Evolutionary conservation across 2,329 filamentous ascomycete species (phyloP).

Genomic region (Aspergillus sp.): DNA sequence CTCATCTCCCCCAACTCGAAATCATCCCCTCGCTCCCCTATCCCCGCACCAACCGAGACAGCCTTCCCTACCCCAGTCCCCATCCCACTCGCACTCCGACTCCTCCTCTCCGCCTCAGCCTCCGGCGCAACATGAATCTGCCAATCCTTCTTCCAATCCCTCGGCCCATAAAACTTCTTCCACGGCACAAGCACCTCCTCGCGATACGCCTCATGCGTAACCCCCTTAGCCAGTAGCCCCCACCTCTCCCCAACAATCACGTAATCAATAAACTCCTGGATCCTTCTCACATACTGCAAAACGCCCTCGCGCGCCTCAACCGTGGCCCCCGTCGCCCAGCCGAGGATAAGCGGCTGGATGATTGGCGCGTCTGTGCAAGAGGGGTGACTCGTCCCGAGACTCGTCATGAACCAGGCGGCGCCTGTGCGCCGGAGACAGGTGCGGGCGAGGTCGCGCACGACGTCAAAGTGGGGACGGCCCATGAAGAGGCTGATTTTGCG

Average conservation of each 20-base stretch:
- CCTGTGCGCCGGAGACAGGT: not conserved
- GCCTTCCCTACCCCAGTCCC: not conserved
- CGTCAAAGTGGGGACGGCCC: constrained; percentile 1
- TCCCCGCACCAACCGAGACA: no score
- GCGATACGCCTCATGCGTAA: not conserved
- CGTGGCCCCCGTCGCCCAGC: constrained; percentile 1
- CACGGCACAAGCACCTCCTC: not conserved
- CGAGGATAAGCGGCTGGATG: not conserved
- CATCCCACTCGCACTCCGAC: not conserved
- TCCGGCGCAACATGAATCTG: constrained; percentile 7
- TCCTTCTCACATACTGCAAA: not conserved
- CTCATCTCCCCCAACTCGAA: no score
- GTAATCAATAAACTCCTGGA: not conserved
- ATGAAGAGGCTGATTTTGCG: constrained; percentile 6
- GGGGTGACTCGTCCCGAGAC: constrained; percentile 2
- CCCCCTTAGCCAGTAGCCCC: not conserved
- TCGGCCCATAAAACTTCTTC: constrained; percentile 1
- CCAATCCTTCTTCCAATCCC: not conserved
- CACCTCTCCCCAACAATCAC: not conserved
- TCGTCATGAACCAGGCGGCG: constrained; percentile 5
- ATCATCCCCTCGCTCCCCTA: no score
- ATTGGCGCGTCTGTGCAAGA: constrained; percentile 1
- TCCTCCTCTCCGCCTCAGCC: not conserved
- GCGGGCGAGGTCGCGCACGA: not conserved
- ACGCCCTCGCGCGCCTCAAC: not conserved